These are phyloP conservation scores for Annulohypoxylon moriforme DNA, from an alignment of 495 filamentous ascomycete species.

Conservation along the genomic window DNA sequence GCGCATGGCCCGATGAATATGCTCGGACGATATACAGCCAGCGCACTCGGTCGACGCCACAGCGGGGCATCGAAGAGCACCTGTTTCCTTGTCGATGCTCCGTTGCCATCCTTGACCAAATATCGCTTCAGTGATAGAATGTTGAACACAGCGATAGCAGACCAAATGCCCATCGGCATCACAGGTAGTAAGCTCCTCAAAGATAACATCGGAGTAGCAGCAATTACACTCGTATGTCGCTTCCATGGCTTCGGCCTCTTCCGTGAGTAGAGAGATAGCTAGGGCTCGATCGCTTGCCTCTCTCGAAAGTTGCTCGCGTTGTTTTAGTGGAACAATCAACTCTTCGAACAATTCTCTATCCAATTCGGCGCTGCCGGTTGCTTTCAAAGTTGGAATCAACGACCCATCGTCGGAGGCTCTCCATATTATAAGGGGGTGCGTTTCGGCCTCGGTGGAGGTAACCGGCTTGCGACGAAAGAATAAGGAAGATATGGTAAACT, in stretches of 20 bases:
- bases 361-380: conserved; percentile 81
- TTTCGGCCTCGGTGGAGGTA: conserved; percentile 63
- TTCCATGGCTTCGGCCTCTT: conserved; percentile 76
- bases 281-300: conserved; percentile 70
- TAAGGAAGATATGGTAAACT: conserved; percentile 79
- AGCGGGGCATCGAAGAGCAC: conserved; percentile 83
- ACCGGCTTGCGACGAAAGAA: conserved; percentile 75
- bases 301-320: conserved; percentile 64
- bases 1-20: conserved; percentile 77
- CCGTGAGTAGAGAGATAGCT: conserved; percentile 76
- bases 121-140: conserved; percentile 81
- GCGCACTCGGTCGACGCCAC: conserved; percentile 74
- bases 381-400: conserved; percentile 68
- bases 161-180: conserved; percentile 78
- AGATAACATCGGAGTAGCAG: conserved; percentile 81
- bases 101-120: conserved; percentile 93
- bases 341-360: conserved; percentile 79
- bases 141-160: conserved; percentile 85
- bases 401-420: conserved; percentile 61
- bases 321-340: conserved; percentile 72
- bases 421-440: conserved; percentile 72
- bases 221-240: conserved; percentile 90
- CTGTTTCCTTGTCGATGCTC: conserved; percentile 75
- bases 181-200: conserved; percentile 86
- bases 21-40: conserved; percentile 74